Percentiles rank a stretch among this genome's conserved stretches.
These are phyloP conservation scores for Xylaria sp. DNA, from an alignment of 2,329 filamentous ascomycete genomes.

Conservation along the genomic window DNA sequence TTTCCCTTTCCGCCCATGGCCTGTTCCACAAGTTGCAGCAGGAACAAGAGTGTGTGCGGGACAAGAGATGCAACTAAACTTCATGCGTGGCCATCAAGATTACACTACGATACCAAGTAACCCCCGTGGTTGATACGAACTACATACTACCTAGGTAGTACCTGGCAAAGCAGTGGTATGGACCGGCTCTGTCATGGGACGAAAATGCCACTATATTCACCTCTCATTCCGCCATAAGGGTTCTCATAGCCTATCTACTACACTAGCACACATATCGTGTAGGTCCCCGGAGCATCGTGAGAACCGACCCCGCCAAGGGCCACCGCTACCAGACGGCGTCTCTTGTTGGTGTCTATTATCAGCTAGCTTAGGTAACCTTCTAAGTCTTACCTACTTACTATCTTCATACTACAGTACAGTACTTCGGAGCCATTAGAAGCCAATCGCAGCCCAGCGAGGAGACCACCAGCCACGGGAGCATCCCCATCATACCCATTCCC, in stretches of 20 bases:
- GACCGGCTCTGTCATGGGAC: background rate
- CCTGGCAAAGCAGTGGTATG: background rate
- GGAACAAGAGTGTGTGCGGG: conserved; percentile 14
- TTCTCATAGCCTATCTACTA: conserved; percentile 5
- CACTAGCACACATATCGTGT: background rate
- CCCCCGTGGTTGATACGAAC: background rate
- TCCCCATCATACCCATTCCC: background rate
- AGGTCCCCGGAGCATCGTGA: background rate
- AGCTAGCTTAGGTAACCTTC: background rate
- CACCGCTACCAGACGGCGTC: background rate
- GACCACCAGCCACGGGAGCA: background rate
- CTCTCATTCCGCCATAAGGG: conserved; percentile 12
- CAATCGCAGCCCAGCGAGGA: background rate
- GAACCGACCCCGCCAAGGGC: background rate
- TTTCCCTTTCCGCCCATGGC: background rate
- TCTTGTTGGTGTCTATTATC: background rate
- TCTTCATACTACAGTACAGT: too few relatives aligned
- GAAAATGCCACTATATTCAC: background rate
- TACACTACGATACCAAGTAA: background rate
- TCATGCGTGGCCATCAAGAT: background rate
- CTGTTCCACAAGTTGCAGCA: background rate
- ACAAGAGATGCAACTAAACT: conserved; percentile 20
- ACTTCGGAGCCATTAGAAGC: background rate
- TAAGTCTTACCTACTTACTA: too few relatives aligned
- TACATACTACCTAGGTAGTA: background rate